Base-by-base conservation (phyloP, 805 yeast genomes). In the Lipomyces yamanashiensis region DNA sequence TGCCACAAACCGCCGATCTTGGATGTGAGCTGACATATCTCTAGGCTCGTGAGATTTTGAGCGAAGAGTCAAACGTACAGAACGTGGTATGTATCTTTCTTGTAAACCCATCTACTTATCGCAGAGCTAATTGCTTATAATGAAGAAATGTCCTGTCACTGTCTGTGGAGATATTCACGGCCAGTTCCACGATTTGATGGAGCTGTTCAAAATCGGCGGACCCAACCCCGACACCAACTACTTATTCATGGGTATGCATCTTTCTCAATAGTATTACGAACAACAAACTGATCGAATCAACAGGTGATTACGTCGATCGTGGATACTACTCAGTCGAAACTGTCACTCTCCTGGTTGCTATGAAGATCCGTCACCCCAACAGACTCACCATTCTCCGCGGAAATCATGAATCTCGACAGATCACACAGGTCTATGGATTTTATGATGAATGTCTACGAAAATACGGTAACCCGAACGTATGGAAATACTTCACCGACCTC, bases 161-260 rank as follows among this genome's bases (percentile, higher is more conserved):
- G 88, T 93, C 17, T 89, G 96, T 76, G 74, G 98, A 70, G 98
- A 92, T 77, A 93, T 92, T 59, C 98, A 92, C 75, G 98, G 98
- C 47, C 98, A 92, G 77, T 92, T 92, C 76, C 97, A 92, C 75
- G 98, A 92, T 79, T 81, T 92, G 75, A 89, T 91, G 87, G 97
- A 92, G 76, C 80, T 92, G 63, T 92, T 92, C 77, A 90, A 90
- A 73, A 92, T 92, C 72, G 97, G 97, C 49, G 97, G 97, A 15
- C 92, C 92, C 54, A 89, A 93, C 70, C 98, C 98, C 0, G 91
- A 85, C 69, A 92, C 97, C 10, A 91, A 90, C 76, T 92, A 92
- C 75, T 76, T 92, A 66, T 92, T 92, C 71, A 85, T 92, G 90
- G 92, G 71, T 60, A 49, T 15, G 66, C 40, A 17, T 37, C n/a